Evolutionary conservation across 2,329 filamentous ascomycete genomes (phyloP).

Genomic region (Mycosphaerella sp.): DNA sequence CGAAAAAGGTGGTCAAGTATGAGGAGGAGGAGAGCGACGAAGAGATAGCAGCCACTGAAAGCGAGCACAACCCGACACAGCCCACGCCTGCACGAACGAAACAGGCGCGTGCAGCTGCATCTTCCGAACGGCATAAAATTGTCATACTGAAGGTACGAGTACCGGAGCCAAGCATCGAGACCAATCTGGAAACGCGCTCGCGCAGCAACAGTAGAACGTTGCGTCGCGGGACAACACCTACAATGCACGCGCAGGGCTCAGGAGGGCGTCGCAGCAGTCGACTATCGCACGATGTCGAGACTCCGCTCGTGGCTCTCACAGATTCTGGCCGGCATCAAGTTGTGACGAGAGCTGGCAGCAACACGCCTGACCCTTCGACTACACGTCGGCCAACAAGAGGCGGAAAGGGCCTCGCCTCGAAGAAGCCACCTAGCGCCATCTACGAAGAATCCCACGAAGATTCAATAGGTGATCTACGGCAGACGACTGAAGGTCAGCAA

Average conservation of each 20-base stretch:
- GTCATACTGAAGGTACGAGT: slow-evolving; percentile 37
- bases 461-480: slow-evolving; percentile 32
- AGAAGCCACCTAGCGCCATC: slow-evolving; percentile 44
- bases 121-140: slow-evolving; percentile 30
- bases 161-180: slow-evolving; percentile 20
- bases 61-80: slow-evolving; percentile 24
- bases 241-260: slow-evolving; percentile 23
- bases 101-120: slow-evolving; percentile 9
- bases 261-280: slow-evolving; percentile 51
- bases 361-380: slow-evolving; percentile 42
- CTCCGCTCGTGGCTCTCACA: slow-evolving; percentile 52
- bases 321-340: slow-evolving; percentile 54
- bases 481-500: slow-evolving; percentile 31
- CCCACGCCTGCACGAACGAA: slow-evolving; percentile 16
- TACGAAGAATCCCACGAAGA: slow-evolving; percentile 50
- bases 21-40: slow-evolving; percentile 46
- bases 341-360: slow-evolving; percentile 49
- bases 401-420: slow-evolving; percentile 40
- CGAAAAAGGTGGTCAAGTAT: slow-evolving; percentile 51
- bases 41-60: slow-evolving; percentile 37
- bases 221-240: slow-evolving; percentile 33
- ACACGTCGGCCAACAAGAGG: slow-evolving; percentile 39
- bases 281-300: slow-evolving; percentile 51
- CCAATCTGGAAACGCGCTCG: slow-evolving; percentile 28
- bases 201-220: slow-evolving; percentile 37